Evolutionary conservation across 257 asterid genomes (phyloP), one percentile per base, ranked within the genome.

Genomic region (Solanum corneliomulleri): DNA sequence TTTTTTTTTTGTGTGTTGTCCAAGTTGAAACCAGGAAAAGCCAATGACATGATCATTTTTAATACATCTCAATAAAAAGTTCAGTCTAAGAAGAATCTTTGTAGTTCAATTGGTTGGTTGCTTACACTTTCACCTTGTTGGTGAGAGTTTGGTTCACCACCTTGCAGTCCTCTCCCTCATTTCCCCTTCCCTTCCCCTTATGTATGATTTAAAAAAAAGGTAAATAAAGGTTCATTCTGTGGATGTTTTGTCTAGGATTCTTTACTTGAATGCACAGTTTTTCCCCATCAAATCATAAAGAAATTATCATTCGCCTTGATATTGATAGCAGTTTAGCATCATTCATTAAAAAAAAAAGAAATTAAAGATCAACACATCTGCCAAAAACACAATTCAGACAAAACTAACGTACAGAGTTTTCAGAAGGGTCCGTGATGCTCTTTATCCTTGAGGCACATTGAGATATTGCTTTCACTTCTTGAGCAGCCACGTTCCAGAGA

Each of bases 401-500:
- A 74, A n/a, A 87, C 84, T 75, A 62, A 87, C 96, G 89, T 91
- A 97, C 99, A 86, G 87, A 87, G 90, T 86, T 89, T 85, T 89
- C 97, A 88, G 44, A 88, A 45, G 87, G 77, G 80, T 86, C 81
- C 82, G 89, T 87, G 89, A 89, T 88, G 92, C 90, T 89, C 94
- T 92, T 95, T 92, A 97, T 90, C 90, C 90, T 87, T 76, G 94
- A 91, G 8, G 90, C 93, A 88, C 94, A 91, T 86, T 91, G 93
- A 92, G 98, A 95, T 87, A 95, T 94, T 82, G 97, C 96, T 91
- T 93, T 93, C 91, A 95, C 99, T 94, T 95, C 99, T 90, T 93
- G 93, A 89, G 94, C 92, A 88, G 94, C 93, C 90, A 94, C 86
- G 86, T 90, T 91, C 88, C 89, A 89, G 93, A 90, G 92, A 88